Conservation (phyloP, 148 eudicot species). For the Cornus kousa region DNA sequence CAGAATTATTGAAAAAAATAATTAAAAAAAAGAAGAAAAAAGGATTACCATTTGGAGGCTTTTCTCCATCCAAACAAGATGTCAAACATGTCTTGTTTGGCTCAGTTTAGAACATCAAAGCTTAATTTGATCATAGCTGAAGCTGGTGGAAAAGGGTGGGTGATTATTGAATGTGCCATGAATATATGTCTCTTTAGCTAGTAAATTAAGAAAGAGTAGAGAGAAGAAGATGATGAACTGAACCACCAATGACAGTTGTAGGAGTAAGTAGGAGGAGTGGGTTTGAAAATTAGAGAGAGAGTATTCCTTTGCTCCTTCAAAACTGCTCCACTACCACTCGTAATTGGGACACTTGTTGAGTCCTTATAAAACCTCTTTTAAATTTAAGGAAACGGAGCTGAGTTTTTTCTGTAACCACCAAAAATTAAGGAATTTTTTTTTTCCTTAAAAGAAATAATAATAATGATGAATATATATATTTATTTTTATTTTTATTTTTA, state of each 20-base stretch:
- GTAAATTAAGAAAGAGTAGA: neutral
- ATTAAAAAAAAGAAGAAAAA: too few species aligned
- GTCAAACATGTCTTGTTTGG: constrained; percentile 45
- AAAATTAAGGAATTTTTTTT: too few species aligned
- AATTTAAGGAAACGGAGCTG: neutral
- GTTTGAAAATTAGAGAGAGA: constrained; percentile 11
- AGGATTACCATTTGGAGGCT: constrained; percentile 75
- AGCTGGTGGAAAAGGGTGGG: neutral
- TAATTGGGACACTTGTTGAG: neutral
- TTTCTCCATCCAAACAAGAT: constrained; percentile 78
- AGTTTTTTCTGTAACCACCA: neutral
- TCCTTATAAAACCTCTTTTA: neutral
- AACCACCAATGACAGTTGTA: constrained; percentile 18
- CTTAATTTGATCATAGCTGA: neutral
- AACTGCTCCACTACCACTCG: constrained; percentile 1
- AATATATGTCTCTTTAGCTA: neutral
- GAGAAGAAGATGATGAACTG: constrained; percentile 2
- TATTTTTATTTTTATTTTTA: too few species aligned
- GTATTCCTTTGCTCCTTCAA: neutral
- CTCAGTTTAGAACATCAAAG: neutral
- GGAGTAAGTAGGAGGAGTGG: constrained; percentile 17
- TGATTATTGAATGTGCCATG: neutral
- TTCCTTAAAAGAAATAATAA: too few species aligned
- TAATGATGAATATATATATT: too few species aligned
- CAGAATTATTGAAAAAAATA: too few species aligned